Base-by-base conservation (phyloP, 768 basidiomycete genomes). In the Dictyophora rubrovolvata region DNA sequence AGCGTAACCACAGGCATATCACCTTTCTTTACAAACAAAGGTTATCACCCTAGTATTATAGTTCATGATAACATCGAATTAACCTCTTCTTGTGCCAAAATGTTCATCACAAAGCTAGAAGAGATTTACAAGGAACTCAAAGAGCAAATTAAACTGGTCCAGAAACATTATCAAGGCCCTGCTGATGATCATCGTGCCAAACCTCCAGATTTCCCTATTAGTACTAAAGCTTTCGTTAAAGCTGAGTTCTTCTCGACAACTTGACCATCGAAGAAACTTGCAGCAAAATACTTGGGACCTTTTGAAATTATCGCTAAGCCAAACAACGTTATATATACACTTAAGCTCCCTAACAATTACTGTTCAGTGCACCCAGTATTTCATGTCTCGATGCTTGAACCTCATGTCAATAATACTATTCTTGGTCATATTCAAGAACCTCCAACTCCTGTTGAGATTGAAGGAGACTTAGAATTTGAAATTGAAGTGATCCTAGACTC, bases 1-100 rank as follows among this genome's bases (percentile, higher is more conserved):
- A 67, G 73, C 22, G 58, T 67, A 0, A 55, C 71, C 0, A 76
- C 70, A 0, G 57, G 62, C 1, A 28, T 64, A 5, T 63, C 73
- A 0, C 76, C 75, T 0, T 74, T 75, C 65, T 65, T 56, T 34
- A 60, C 72, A 42, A 67, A 63, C 28, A 53, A 63, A 16, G 69
- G 71, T 0, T 60, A 34, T 1, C 58, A 71, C 12, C 64, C 67
- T 0, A 60, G 58, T 55, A 65, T 58, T 12, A 65, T 63, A 0
- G 37, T 50, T 8, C 34, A 21, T 22, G 8, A 11, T 5, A n/a
- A 21, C 20, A 6, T 9, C 17, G 36, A 37, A 37, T 14, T 54
- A 9, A n/a, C 53, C 5, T 54, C 53, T n/a, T 9, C 11, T n/a
- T 8, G 10, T 54, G 53, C 53, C 34, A 8, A 28, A n/a, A 21